Conservation (phyloP, 176 grass and related monocot genomes). For the Canna indica region DNA sequence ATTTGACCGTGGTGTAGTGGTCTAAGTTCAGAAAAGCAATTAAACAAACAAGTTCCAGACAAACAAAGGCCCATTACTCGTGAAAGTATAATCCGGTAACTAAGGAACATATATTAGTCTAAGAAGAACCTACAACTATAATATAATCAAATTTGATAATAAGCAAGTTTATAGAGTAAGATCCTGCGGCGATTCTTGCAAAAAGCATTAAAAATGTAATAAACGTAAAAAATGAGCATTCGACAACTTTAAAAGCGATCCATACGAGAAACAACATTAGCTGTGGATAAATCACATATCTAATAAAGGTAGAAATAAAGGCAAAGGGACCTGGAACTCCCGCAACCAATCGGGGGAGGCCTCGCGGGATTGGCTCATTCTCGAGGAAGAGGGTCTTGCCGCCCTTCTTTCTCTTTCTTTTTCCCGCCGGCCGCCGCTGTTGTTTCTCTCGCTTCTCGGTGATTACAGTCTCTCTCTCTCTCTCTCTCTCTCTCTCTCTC, state of each 20-base stretch:
- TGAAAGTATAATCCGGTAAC: background rate
- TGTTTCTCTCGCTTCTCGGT: background rate
- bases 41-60: background rate
- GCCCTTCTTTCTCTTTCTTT: background rate
- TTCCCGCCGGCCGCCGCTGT: too few relatives aligned
- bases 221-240: background rate
- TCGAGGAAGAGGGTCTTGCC: background rate
- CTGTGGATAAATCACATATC: background rate
- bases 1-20: background rate
- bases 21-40: background rate
- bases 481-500: background rate
- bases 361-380: slow-evolving; percentile 34
- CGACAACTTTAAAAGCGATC: too few relatives aligned
- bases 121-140: background rate
- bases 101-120: background rate
- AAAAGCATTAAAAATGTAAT: background rate
- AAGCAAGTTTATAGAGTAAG: background rate
- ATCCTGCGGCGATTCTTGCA: background rate
- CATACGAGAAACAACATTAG: background rate
- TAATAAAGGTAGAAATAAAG: background rate
- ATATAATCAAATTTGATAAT: background rate
- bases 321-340: slow-evolving; percentile 21
- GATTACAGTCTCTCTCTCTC: background rate
- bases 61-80: background rate
- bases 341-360: slow-evolving; percentile 39